Percentiles rank a stretch among this genome's conserved stretches.
Conservation (phyloP, 2,329 filamentous ascomycete genomes). For the Hymenoscyphus linearis region DNA sequence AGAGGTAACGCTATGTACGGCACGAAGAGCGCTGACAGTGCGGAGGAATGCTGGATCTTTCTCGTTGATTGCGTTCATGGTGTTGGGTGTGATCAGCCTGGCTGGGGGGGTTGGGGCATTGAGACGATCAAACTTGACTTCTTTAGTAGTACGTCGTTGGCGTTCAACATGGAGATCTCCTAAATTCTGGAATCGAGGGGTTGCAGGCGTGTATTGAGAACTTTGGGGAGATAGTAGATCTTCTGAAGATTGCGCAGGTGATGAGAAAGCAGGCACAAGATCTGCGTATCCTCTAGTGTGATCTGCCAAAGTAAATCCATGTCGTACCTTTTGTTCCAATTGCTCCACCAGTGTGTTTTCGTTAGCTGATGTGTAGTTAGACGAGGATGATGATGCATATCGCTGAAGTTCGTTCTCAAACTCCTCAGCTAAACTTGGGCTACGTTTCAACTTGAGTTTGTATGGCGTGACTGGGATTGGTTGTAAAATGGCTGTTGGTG, state of each 20-base stretch:
- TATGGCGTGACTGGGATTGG: not conserved
- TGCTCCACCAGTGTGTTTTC: not conserved
- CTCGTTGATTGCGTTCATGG: constrained; percentile 16
- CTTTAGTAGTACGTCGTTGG: not conserved
- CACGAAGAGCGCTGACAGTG: constrained; percentile 9
- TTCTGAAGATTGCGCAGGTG: not conserved
- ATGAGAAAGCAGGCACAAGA: not conserved
- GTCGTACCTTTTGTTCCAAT: not conserved
- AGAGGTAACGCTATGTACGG: not conserved
- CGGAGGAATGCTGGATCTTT: constrained; percentile 19
- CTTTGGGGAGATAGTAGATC: not conserved
- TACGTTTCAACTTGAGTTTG: constrained; percentile 5
- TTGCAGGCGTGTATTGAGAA: not conserved
- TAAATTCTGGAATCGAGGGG: not conserved
- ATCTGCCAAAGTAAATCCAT: not conserved
- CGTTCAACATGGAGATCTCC: not conserved
- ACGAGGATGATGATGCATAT: not conserved
- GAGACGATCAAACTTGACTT: not conserved
- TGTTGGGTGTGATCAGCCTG: constrained; percentile 6
- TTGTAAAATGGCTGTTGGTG: not conserved
- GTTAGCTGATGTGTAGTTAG: constrained; percentile 2
- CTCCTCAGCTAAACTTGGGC: constrained; percentile 9
- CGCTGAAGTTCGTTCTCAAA: constrained; percentile 4
- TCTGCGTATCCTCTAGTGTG: not conserved
- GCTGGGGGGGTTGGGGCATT: not conserved